phyloP scores from a whole-genome alignment of 2,329 filamentous ascomycete species.

The Stachybotrys chlorohalonatus region DNA sequence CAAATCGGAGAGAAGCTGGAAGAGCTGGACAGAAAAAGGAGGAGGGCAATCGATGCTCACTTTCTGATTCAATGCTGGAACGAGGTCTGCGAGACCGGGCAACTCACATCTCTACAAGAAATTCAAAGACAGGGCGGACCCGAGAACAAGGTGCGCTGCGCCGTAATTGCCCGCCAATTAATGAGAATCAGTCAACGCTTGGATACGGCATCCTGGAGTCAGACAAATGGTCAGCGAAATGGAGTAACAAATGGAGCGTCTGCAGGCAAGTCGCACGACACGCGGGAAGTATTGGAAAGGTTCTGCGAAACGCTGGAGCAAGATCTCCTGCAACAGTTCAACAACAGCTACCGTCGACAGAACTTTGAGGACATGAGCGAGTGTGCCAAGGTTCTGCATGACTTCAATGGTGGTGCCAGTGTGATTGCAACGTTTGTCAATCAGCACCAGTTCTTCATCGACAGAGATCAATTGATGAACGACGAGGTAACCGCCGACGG shows the following conservation, averaged over 20 bases:
- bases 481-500: conserved; percentile 72
- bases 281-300: conserved; percentile 87
- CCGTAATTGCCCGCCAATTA: conserved; percentile 85
- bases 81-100: conserved; percentile 83
- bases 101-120: conserved; percentile 80
- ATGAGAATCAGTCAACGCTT: conserved; percentile 90
- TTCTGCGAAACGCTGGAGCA: conserved; percentile 95
- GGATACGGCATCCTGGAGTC: conserved; percentile 66
- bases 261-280: conserved; percentile 48
- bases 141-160: conserved; percentile 89
- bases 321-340: conserved; percentile 90
- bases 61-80: conserved; percentile 97
- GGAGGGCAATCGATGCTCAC: conserved; percentile 83
- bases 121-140: conserved; percentile 76
- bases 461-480: conserved; percentile 81
- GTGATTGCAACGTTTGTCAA: conserved; percentile 97
- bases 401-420: conserved; percentile 92
- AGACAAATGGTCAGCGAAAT: conserved; percentile 46
- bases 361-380: conserved; percentile 99
- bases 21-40: conserved; percentile 85
- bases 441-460: conserved; percentile 98
- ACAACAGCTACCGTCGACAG: conserved; percentile 89
- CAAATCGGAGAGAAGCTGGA: conserved; percentile 91
- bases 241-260: conserved; percentile 37
- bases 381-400: conserved; percentile 84